Evolutionary conservation across 352 stramenopile species (phyloP).

Genomic region (Phytophthora pluvialis): DNA sequence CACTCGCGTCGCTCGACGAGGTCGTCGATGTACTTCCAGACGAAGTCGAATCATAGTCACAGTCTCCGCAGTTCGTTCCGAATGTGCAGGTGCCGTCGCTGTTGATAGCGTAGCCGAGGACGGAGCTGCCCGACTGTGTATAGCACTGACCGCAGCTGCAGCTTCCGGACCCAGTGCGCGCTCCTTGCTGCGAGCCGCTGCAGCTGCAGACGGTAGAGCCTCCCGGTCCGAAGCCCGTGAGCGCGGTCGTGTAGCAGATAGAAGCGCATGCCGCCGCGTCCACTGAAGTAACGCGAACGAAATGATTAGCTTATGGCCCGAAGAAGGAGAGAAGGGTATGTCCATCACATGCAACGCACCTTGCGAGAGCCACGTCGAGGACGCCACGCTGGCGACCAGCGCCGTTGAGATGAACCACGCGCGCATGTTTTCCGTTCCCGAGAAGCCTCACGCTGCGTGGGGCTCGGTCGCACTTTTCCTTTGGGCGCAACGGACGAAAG

Average conservation of each 20-base stretch:
- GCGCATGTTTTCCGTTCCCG: conserved; percentile 15
- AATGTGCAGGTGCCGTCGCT: conserved; percentile 39
- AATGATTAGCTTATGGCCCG: neutral
- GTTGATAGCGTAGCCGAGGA: conserved; percentile 42
- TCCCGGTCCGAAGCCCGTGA: conserved; percentile 47
- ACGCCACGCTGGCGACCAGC: conserved; percentile 5
- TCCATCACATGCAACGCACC: neutral
- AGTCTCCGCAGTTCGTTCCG: conserved; percentile 46
- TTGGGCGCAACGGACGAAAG: conserved; percentile 11
- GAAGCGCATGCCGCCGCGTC: conserved; percentile 32
- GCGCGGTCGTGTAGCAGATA: conserved; percentile 48
- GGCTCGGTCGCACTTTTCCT: neutral
- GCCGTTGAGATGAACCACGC: conserved; percentile 6
- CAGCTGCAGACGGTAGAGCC: conserved; percentile 41
- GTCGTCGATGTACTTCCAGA: conserved; percentile 10
- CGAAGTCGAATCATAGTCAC: conserved; percentile 26
- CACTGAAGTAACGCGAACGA: conserved; percentile 24
- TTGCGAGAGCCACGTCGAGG: conserved; percentile 7
- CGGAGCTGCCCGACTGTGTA: conserved; percentile 16
- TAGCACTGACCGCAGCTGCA: conserved; percentile 62
- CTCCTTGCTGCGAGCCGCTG: conserved; percentile 28
- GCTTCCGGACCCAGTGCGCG: conserved; percentile 20
- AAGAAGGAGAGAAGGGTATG: too few species aligned
- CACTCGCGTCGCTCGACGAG: conserved; percentile 1
- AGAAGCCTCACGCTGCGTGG: neutral